Evolutionary conservation across 495 filamentous ascomycete genomes (phyloP).

Genomic region (Eremomyces bilateralis): DNA sequence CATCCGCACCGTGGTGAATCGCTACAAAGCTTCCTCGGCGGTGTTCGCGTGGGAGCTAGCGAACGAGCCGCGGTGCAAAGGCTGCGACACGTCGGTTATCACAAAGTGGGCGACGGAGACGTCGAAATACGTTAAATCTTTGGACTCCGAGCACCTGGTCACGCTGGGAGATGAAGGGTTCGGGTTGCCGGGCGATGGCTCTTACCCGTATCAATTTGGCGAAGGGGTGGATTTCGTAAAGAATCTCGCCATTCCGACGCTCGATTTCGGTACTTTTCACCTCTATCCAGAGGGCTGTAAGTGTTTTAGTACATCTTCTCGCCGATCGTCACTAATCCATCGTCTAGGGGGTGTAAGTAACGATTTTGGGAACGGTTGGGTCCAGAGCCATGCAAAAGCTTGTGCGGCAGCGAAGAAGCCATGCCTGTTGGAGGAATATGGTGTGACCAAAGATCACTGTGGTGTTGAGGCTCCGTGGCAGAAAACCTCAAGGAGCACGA

Average conservation of each 20-base stretch:
- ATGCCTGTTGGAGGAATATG: slow-evolving; percentile 12
- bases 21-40: slow-evolving; percentile 32
- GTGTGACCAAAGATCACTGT: slow-evolving; percentile 4
- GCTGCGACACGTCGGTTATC: slow-evolving; percentile 34
- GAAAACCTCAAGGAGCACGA: slow-evolving; percentile 5
- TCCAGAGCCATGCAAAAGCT: slow-evolving; percentile 6
- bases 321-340: neutral
- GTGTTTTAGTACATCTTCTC: neutral
- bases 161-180: slow-evolving; percentile 40
- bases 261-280: slow-evolving; percentile 11
- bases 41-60: slow-evolving; percentile 53
- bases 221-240: slow-evolving; percentile 9
- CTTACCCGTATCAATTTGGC: slow-evolving; percentile 7
- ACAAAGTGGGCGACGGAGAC: slow-evolving; percentile 39
- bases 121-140: slow-evolving; percentile 37
- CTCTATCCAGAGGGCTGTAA: slow-evolving; percentile 11
- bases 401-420: slow-evolving; percentile 8
- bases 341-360: slow-evolving; percentile 5
- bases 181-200: slow-evolving; percentile 8
- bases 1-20: slow-evolving; percentile 36
- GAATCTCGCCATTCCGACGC: slow-evolving; percentile 7
- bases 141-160: slow-evolving; percentile 47
- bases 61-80: slow-evolving; percentile 49
- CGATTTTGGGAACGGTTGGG: slow-evolving; percentile 7
- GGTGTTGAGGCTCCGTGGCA: slow-evolving; percentile 11